Evolutionary conservation across 116 monocot species (phyloP).

Genomic region (Dioscorea cayenensis): DNA sequence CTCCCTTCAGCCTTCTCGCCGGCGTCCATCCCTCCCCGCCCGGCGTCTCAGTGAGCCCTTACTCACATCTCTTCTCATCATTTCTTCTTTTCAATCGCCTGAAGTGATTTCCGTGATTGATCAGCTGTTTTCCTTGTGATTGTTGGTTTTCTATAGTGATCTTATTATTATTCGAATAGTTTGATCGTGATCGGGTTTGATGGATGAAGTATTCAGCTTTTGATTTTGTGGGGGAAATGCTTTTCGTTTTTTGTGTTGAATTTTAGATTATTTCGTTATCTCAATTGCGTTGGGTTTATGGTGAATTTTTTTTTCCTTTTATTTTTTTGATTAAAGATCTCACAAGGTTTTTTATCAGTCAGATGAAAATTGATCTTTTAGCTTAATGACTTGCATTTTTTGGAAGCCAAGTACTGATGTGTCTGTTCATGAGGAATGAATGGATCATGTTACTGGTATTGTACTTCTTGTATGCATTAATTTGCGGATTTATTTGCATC

Average conservation of each 20-base stretch:
- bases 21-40: constrained; percentile 61
- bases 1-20: constrained; percentile 48
- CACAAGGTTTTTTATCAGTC: too few relatives aligned
- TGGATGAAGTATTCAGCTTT: too few relatives aligned
- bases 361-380: too few relatives aligned
- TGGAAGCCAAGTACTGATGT: background rate
- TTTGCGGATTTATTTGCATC: background rate
- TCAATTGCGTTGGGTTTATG: too few relatives aligned
- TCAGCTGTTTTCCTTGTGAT: background rate
- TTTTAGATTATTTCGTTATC: too few relatives aligned
- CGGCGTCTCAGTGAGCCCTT: constrained; percentile 47
- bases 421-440: background rate
- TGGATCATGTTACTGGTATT: background rate
- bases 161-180: too few relatives aligned
- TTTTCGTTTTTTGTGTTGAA: too few relatives aligned
- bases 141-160: too few relatives aligned
- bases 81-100: background rate
- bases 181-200: too few relatives aligned
- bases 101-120: background rate
- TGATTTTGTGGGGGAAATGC: too few relatives aligned
- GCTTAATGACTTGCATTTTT: background rate
- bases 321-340: too few relatives aligned
- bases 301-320: too few relatives aligned
- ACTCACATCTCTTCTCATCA: background rate
- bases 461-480: background rate